Evolutionary conservation across 2,329 filamentous ascomycete species (phyloP).

Genomic region (Pseudopyricularia javanii): DNA sequence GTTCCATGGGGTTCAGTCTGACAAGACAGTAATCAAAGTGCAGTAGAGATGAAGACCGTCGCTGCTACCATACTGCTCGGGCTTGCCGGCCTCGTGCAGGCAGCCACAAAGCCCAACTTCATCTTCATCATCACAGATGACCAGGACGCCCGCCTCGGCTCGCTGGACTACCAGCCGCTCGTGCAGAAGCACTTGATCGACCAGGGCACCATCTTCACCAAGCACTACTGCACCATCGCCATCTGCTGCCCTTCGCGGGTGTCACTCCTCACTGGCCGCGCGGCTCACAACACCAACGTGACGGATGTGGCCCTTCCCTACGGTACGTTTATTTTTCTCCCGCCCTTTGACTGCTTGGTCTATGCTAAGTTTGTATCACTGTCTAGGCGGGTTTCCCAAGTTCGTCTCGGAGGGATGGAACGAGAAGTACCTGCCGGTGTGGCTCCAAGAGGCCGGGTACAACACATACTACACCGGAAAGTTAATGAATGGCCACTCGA

Average conservation of each 20-base stretch:
- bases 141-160: slow-evolving; percentile 10
- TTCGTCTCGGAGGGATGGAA: slow-evolving; percentile 54
- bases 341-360: not conserved
- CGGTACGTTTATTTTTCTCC: slow-evolving; percentile 8
- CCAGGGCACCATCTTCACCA: slow-evolving; percentile 12
- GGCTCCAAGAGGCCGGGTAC: slow-evolving; percentile 58
- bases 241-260: slow-evolving; percentile 15
- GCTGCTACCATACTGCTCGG: not conserved
- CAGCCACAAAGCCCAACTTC: slow-evolving; percentile 8
- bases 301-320: slow-evolving; percentile 21
- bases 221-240: slow-evolving; percentile 14
- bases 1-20: not conserved
- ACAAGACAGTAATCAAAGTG: not conserved
- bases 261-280: slow-evolving; percentile 11
- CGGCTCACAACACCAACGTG: slow-evolving; percentile 17
- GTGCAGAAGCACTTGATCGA: slow-evolving; percentile 10
- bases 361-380: not conserved
- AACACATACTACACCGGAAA: slow-evolving; percentile 66
- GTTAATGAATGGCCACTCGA: slow-evolving; percentile 52
- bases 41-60: not conserved
- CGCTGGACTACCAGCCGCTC: slow-evolving; percentile 6
- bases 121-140: slow-evolving; percentile 12
- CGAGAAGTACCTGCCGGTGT: slow-evolving; percentile 55
- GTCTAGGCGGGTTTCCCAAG: slow-evolving; percentile 46
- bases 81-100: not conserved